Evolutionary conservation across 2,329 filamentous ascomycete species (phyloP).

Genomic region (Grosmannia serpens): DNA sequence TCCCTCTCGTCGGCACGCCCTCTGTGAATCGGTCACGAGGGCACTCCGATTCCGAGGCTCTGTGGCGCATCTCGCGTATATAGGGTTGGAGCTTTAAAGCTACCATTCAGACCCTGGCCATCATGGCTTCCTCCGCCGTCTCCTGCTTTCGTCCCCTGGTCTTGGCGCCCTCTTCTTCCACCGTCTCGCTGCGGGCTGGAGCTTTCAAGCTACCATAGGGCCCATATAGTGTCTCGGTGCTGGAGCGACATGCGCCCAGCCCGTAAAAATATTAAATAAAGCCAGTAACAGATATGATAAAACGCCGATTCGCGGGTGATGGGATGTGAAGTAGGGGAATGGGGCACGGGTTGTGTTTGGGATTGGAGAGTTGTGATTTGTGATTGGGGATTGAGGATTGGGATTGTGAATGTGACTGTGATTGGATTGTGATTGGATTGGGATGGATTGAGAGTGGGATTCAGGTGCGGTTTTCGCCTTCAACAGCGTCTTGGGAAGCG

Average conservation of each 20-base stretch:
- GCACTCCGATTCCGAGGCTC: not conserved
- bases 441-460: too few relatives aligned
- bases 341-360: not conserved
- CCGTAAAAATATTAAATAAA: conserved; percentile 8
- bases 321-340: not conserved
- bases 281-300: conserved; percentile 17
- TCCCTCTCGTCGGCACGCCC: not conserved
- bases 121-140: conserved; percentile 14
- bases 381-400: not conserved
- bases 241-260: conserved; percentile 13
- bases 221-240: conserved; percentile 23
- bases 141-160: conserved; percentile 3
- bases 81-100: conserved; percentile 38
- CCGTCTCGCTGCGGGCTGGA: conserved; percentile 37
- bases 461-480: not conserved
- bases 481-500: too few relatives aligned
- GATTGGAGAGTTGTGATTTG: not conserved
- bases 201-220: conserved; percentile 54
- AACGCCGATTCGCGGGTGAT: conserved; percentile 19
- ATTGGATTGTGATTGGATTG: not conserved
- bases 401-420: not conserved
- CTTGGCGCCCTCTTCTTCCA: not conserved
- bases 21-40: not conserved
- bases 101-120: conserved; percentile 33
- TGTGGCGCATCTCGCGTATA: not conserved